A percentile compares a stretch with the other conserved stretches of the same genome.
Conservation (phyloP, 2,329 filamentous ascomycete genomes). For the Cercospora janseana region DNA sequence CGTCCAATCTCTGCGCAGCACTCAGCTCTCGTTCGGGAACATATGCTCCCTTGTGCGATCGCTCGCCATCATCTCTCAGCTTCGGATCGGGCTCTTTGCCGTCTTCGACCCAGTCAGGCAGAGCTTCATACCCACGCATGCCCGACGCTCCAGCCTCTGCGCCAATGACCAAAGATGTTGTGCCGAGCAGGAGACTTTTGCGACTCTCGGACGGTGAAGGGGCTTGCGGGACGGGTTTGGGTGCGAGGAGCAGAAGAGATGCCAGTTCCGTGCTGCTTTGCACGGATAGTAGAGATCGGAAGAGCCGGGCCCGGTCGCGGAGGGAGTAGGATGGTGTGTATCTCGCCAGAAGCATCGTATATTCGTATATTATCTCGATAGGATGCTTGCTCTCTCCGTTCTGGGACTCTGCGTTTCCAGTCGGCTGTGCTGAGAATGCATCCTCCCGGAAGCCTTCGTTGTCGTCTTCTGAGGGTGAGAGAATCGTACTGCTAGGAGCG, state of each 20-base stretch:
- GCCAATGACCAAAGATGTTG: constrained; percentile 79
- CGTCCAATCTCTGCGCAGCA: constrained; percentile 62
- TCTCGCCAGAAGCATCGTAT: constrained; percentile 77
- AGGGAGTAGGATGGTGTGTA: constrained; percentile 96
- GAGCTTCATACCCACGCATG: constrained; percentile 66
- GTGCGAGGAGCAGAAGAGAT: constrained; percentile 83
- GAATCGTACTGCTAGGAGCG: constrained; percentile 18
- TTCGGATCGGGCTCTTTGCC: constrained; percentile 76
- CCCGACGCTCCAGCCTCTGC: constrained; percentile 53
- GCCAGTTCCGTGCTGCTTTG: constrained; percentile 78
- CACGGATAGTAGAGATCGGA: constrained; percentile 76
- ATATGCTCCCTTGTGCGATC: constrained; percentile 36
- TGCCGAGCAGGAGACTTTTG: constrained; percentile 69
- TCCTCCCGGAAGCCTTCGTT: constrained; percentile 29
- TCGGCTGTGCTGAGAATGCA: constrained; percentile 22
- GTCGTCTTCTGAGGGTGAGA: constrained; percentile 31
- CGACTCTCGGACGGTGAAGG: constrained; percentile 85
- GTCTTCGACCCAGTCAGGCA: constrained; percentile 81
- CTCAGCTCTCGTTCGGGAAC: constrained; percentile 35
- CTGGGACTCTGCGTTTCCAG: constrained; percentile 39
- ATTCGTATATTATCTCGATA: constrained; percentile 76
- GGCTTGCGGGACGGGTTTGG: constrained; percentile 88
- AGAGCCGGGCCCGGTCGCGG: constrained; percentile 84
- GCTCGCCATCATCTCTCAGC: constrained; percentile 59
- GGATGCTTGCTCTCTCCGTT: constrained; percentile 58